phyloP scores from a whole-genome alignment of 495 filamentous ascomycete species.

The Podospora bellae-mahoneyi region DNA sequence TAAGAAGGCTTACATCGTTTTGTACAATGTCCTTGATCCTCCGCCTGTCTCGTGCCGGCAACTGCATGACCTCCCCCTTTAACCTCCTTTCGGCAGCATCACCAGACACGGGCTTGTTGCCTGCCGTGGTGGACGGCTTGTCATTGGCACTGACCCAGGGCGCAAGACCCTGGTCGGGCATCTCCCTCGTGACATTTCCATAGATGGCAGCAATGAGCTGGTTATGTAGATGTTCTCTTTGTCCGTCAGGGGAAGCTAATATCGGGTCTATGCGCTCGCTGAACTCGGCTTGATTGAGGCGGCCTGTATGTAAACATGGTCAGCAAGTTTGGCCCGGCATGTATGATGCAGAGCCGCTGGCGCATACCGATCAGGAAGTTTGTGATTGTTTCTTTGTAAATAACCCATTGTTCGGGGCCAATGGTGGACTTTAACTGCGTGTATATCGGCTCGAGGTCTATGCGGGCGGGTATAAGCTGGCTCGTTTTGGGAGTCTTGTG shows the following conservation, averaged over 20 bases:
- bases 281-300: slow-evolving; percentile 82
- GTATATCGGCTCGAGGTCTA: slow-evolving; percentile 89
- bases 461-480: slow-evolving; percentile 65
- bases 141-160: slow-evolving; percentile 95
- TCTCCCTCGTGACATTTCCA: slow-evolving; percentile 80
- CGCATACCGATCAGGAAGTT: slow-evolving; percentile 70
- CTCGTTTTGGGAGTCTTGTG: slow-evolving; percentile 63
- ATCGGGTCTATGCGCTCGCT: slow-evolving; percentile 67
- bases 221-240: slow-evolving; percentile 83
- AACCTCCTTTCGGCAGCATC: slow-evolving; percentile 88
- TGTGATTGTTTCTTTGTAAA: slow-evolving; percentile 79
- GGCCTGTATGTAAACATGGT: slow-evolving; percentile 49
- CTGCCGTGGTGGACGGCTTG: slow-evolving; percentile 72
- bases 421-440: slow-evolving; percentile 77
- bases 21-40: slow-evolving; percentile 73
- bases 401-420: slow-evolving; percentile 74
- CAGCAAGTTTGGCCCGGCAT: slow-evolving; percentile 4
- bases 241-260: slow-evolving; percentile 65
- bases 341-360: background rate
- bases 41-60: slow-evolving; percentile 78
- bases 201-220: slow-evolving; percentile 81
- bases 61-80: slow-evolving; percentile 91
- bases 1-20: slow-evolving; percentile 43
- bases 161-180: slow-evolving; percentile 87
- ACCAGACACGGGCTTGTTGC: slow-evolving; percentile 73